Percentiles rank a stretch among this genome's conserved stretches.
Evolutionary conservation across 805 yeast species (phyloP).

Genomic region (Middelhovenomyces tepae): DNA sequence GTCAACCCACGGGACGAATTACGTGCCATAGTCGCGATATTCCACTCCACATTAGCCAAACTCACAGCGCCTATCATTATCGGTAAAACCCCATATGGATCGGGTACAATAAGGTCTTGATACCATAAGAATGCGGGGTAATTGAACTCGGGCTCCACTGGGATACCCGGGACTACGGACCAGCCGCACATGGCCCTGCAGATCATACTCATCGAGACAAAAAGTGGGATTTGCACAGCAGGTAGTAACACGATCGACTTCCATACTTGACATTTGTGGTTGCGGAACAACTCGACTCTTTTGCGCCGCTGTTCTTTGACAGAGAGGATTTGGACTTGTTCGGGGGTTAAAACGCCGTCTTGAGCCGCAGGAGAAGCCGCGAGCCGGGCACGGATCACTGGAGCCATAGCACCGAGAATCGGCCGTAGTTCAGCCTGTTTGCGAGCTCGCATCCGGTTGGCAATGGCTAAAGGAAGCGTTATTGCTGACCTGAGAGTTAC

Average conservation of each 20-base stretch:
- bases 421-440: conserved; percentile 69
- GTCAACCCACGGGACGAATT: background rate
- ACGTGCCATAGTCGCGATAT: conserved; percentile 40
- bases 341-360: conserved; percentile 46
- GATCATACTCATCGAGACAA: conserved; percentile 72
- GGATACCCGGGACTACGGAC: conserved; percentile 23
- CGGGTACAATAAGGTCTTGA: conserved; percentile 48
- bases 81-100: conserved; percentile 61
- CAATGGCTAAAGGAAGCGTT: conserved; percentile 71
- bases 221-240: conserved; percentile 73
- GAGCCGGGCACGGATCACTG: conserved; percentile 51
- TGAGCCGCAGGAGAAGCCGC: conserved; percentile 32
- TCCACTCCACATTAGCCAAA: conserved; percentile 76
- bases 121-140: conserved; percentile 56
- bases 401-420: conserved; percentile 62
- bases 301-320: conserved; percentile 71
- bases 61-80: conserved; percentile 61
- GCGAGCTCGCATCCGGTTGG: conserved; percentile 59
- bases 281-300: conserved; percentile 61
- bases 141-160: conserved; percentile 27
- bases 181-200: conserved; percentile 67
- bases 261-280: conserved; percentile 67
- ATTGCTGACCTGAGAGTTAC: conserved; percentile 51
- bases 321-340: conserved; percentile 66
- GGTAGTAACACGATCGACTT: conserved; percentile 64